Evolutionary conservation across 768 basidiomycete genomes (phyloP), one percentile per base, ranked within the genome.

Genomic region (Psilocybe cyanescens): DNA sequence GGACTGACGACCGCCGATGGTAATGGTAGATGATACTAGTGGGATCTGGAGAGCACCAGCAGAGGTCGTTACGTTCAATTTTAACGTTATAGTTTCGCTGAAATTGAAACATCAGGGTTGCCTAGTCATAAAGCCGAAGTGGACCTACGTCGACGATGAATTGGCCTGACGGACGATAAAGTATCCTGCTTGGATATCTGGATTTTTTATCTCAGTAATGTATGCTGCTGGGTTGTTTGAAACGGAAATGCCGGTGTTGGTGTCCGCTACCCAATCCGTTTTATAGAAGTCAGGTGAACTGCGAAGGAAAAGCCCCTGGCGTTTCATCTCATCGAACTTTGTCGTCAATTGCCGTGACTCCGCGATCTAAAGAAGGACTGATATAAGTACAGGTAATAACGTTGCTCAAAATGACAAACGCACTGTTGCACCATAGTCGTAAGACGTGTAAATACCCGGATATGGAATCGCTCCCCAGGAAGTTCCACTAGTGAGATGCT

Each of bases 381-480:
- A 33, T 14, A 35, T 19, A 29, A 5, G 11, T 29, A 54, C 12
- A 3, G 1, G 3, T 29, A n/a, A 28, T 0, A 46, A 12, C 33
- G 39, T 9, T 12, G 4, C 1, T 53, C 7, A 1, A 33, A 52
- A 29, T 14, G 2, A 5, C 8, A 51, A n/a, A 63, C 70, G 55
- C 64, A 83, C 82, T 19, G 88, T 75, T 47, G 86, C 80, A 14
- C 92, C 92, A 58, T 95, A 95, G 73, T 95, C 92, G 57, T 95
- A 95, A 30, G 90, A 91, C 2, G 83, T 86, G 69, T 88, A 86
- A 8, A 91, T 92, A 8, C 87, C 90, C 6, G 84, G 92, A 76
- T 86, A 91, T 0, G 93, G 89, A 37, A 94, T 77, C 7, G 81
- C 89, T 28, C 91, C 93, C 91, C 92, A 95, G 16, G 89, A 92